Conservation (phyloP, 768 basidiomycete genomes). For the Holtermanniella nyarrowii region DNA sequence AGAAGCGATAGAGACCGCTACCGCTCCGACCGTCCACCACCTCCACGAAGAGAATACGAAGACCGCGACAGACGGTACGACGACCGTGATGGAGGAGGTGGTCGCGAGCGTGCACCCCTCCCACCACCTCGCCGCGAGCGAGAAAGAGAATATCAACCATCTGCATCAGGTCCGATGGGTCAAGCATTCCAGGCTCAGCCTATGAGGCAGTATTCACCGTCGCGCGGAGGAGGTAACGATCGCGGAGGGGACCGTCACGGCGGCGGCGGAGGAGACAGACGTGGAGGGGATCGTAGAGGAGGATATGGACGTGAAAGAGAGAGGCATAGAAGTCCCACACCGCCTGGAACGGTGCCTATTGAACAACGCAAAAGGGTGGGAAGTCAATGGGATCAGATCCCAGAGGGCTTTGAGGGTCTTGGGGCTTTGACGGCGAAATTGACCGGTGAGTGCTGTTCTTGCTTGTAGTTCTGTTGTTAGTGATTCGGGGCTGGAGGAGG, state of each 20-base stretch:
- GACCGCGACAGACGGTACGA: slow-evolving; percentile 41
- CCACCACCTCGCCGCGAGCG: slow-evolving; percentile 11
- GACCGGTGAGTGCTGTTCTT: slow-evolving; percentile 54
- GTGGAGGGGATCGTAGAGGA: slow-evolving; percentile 49
- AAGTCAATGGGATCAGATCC: slow-evolving; percentile 93
- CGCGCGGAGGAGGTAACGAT: slow-evolving; percentile 18
- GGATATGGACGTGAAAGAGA: slow-evolving; percentile 59
- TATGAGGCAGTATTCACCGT: background rate
- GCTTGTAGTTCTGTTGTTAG: background rate
- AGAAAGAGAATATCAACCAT: slow-evolving; percentile 1
- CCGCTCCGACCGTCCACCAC: background rate
- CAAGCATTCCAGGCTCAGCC: slow-evolving; percentile 17
- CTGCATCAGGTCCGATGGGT: slow-evolving; percentile 13
- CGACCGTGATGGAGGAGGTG: slow-evolving; percentile 7
- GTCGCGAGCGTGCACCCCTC: too few relatives aligned
- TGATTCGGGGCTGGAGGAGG: too few relatives aligned
- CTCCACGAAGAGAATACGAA: slow-evolving; percentile 2
- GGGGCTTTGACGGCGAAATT: slow-evolving; percentile 96
- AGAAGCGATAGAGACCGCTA: slow-evolving; percentile 10
- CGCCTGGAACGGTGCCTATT: slow-evolving; percentile 67
- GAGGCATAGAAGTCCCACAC: slow-evolving; percentile 88
- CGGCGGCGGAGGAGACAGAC: slow-evolving; percentile 44
- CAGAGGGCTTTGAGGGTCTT: slow-evolving; percentile 89
- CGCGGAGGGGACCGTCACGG: slow-evolving; percentile 33
- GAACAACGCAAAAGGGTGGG: slow-evolving; percentile 79